Base-by-base conservation (phyloP, 2,329 filamentous ascomycete species). In the Metarhizium anisopliae region DNA sequence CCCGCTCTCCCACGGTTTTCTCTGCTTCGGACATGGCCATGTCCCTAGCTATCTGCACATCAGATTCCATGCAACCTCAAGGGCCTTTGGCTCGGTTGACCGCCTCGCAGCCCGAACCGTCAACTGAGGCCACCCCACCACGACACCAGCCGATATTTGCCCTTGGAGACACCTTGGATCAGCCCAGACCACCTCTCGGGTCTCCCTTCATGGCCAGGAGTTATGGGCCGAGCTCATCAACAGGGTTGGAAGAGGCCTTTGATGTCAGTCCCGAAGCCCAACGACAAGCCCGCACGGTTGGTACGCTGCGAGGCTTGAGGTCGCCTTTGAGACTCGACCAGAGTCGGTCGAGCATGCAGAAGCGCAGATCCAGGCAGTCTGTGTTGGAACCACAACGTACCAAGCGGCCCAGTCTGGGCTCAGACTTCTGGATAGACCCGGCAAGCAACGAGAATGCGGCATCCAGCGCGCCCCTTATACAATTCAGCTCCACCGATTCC, bases 31-130 rank as follows among this genome's bases (percentile, higher is more conserved):
- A 86, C 59, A 84, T 87, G 76, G 76, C 78, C 47, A 71, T 86
- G 63, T 87, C 84, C 11, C 73, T 87, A 53, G 75, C 77, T 1
- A 71, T 85, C 35, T 84, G 81, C 69, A 86, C 84, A 1, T 77
- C 83, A 2, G 81, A 85, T 47, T 78, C 78, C 2, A 87, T 87
- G 84, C 80, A 85, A 61, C 79, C 78, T 0, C 72, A 80, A 54
- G 83, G 82, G 2, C 81, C 83, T 10, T 64, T 87, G 55, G 83
- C 83, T 2, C 80, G 81, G 61, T 74, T 86, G 47, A 77, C 80
- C n/a, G 71, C 71, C 54, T 78, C 78, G 16, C 61, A 60, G 40
- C 54, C 62, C 14, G 65, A 64, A 20, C 51, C 56, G 29, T 53
- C 55, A 30, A 47, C 58, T 6, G 60, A 66, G 20, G 60, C 20